phyloP scores from a whole-genome alignment of 1,284 basidiomycete species.

The Clitocybe nebularis region DNA sequence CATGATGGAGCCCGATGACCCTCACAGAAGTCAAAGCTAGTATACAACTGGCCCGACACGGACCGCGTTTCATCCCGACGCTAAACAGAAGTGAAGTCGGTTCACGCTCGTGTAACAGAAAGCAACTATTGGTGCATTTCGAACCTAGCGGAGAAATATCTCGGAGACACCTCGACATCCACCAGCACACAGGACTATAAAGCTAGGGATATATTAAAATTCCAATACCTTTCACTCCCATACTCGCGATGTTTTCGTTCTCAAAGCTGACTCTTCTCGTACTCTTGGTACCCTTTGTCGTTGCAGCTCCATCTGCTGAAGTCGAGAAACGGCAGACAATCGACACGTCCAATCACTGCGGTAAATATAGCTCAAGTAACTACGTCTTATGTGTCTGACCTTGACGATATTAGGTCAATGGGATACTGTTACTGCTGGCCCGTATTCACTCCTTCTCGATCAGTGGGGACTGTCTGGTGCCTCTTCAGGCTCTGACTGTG shows the following conservation, averaged over 20 bases:
- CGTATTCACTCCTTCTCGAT: constrained; percentile 47
- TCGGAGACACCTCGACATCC: constrained; percentile 15
- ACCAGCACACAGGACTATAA: constrained; percentile 2
- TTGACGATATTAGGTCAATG: constrained; percentile 48
- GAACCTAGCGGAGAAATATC: constrained; percentile 5
- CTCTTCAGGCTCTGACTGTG: constrained; percentile 52
- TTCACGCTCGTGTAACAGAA: too few relatives aligned
- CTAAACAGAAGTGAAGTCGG: too few relatives aligned
- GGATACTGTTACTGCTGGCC: constrained; percentile 40
- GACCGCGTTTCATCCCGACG: too few relatives aligned
- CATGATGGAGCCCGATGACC: constrained; percentile 47
- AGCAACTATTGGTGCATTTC: too few relatives aligned
- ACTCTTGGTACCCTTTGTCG: constrained; percentile 19
- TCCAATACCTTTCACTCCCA: constrained; percentile 3
- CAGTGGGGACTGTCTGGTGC: constrained; percentile 49
- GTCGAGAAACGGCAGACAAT: constrained; percentile 25
- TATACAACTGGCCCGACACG: constrained; percentile 6
- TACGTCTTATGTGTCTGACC: neutral
- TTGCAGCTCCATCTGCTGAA: constrained; percentile 26
- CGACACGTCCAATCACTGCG: constrained; percentile 31
- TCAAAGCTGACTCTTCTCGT: constrained; percentile 10
- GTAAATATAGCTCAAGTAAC: constrained; percentile 12
- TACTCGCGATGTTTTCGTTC: constrained; percentile 11
- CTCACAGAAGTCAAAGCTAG: too few relatives aligned
- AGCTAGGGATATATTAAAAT: too few relatives aligned